Percentiles rank a stretch among this genome's conserved stretches.
These are phyloP conservation scores for Xylariaceae sp. DNA, from an alignment of 2,329 filamentous ascomycete species.

Conservation along the genomic window DNA sequence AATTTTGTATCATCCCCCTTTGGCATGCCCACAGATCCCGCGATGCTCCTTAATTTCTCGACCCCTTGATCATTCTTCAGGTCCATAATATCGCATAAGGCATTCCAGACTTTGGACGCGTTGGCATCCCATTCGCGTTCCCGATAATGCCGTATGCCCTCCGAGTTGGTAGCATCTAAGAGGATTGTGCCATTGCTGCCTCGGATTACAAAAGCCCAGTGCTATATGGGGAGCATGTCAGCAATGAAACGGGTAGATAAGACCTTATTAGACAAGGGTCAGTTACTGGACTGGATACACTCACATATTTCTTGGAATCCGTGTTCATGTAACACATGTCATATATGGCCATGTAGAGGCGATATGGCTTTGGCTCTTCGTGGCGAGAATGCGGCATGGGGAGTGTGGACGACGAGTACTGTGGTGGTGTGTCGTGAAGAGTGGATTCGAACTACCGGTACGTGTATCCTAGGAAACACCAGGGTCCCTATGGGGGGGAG, in stretches of 20 bases:
- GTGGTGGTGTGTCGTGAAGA: too few species aligned
- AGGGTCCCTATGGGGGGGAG: too few species aligned
- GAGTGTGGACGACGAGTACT: too few species aligned
- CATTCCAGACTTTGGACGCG: background rate
- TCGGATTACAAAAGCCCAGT: constrained; percentile 2
- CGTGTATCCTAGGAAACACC: background rate
- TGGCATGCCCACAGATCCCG: background rate
- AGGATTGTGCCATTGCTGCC: background rate
- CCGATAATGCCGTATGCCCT: background rate
- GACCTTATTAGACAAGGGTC: background rate
- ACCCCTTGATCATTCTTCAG: background rate
- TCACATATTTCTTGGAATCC: too few species aligned
- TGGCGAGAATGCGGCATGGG: background rate
- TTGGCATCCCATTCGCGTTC: background rate
- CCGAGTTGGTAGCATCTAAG: background rate
- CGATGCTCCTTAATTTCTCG: background rate
- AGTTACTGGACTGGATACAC: background rate
- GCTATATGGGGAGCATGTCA: too few species aligned
- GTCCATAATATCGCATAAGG: constrained; percentile 8
- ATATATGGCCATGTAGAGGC: constrained; percentile 2
- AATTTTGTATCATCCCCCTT: background rate
- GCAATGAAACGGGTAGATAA: too few species aligned
- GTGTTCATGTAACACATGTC: background rate
- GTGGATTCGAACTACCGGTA: too few species aligned
- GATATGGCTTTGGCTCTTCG: background rate